These are phyloP conservation scores for Pseudomassariella vexata DNA, from an alignment of 2,329 filamentous ascomycete species.

Conservation along the genomic window DNA sequence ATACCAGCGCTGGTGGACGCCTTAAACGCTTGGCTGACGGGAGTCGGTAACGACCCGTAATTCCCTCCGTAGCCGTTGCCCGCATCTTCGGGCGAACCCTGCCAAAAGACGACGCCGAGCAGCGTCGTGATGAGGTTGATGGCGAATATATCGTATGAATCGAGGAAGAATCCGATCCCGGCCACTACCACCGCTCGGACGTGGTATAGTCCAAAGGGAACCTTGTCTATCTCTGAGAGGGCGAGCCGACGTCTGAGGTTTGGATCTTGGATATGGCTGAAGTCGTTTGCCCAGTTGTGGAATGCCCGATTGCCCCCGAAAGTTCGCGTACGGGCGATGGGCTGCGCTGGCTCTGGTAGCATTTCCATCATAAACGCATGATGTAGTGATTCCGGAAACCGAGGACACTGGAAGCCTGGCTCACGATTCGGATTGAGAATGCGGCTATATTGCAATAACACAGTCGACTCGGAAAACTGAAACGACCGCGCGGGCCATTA, in stretches of 20 bases:
- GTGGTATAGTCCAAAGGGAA: constrained; percentile 71
- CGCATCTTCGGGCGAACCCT: constrained; percentile 30
- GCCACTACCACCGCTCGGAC: constrained; percentile 69
- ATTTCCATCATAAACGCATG: constrained; percentile 29
- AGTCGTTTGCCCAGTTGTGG: constrained; percentile 71
- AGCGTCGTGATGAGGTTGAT: constrained; percentile 69
- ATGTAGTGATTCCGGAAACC: too few relatives aligned
- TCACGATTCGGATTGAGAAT: too few relatives aligned
- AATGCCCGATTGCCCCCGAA: constrained; percentile 63
- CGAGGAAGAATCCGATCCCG: constrained; percentile 78
- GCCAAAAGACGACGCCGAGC: constrained; percentile 73
- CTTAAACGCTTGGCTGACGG: constrained; percentile 69
- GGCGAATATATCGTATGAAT: constrained; percentile 77
- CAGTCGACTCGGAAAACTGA: too few relatives aligned
- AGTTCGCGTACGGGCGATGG: constrained; percentile 33
- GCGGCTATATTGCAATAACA: too few relatives aligned
- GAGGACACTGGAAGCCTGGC: too few relatives aligned
- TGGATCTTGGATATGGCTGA: constrained; percentile 61
- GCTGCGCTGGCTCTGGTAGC: constrained; percentile 34
- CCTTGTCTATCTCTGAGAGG: constrained; percentile 74
- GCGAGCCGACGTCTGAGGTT: constrained; percentile 70
- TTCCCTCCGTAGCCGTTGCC: constrained; percentile 43
- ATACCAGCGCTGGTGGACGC: constrained; percentile 77
- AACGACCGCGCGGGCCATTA: too few relatives aligned
- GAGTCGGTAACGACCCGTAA: constrained; percentile 52